These are phyloP conservation scores for Oryza meridionalis DNA, from an alignment of 176 grass and related monocot species.

Conservation along the genomic window DNA sequence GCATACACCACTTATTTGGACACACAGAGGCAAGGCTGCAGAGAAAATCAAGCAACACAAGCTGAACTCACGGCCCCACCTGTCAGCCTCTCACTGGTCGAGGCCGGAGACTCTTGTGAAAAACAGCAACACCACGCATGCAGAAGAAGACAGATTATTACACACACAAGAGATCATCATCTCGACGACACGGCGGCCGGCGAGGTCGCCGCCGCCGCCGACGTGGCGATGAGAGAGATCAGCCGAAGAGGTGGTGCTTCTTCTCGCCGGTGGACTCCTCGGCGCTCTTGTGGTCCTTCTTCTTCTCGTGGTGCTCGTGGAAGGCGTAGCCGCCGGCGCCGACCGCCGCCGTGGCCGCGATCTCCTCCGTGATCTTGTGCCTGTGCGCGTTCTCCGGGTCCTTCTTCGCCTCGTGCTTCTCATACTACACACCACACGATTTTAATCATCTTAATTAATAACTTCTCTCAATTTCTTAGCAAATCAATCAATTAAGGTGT, in stretches of 20 bases:
- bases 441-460: too few species aligned
- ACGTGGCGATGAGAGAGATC: not conserved
- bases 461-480: too few species aligned
- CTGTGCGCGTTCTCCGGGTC: conserved; percentile 72
- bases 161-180: not conserved
- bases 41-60: too few species aligned
- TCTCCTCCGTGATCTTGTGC: conserved; percentile 91
- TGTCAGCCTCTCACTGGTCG: conserved; percentile 20
- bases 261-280: conserved; percentile 73
- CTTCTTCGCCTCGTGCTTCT: conserved; percentile 94
- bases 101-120: not conserved
- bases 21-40: not conserved
- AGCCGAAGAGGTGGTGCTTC: conserved; percentile 79
- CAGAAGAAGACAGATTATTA: not conserved
- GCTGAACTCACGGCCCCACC: not conserved
- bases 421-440: conserved; percentile 49
- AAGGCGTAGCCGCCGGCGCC: conserved; percentile 76
- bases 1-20: conserved; percentile 10
- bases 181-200: too few species aligned
- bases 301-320: conserved; percentile 96
- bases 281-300: conserved; percentile 72
- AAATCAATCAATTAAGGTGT: not conserved
- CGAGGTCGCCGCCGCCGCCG: not conserved
- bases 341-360: conserved; percentile 62
- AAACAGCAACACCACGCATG: not conserved